A percentile compares a stretch with the other conserved stretches of the same genome.
Evolutionary conservation across 495 filamentous ascomycete species (phyloP).

Genomic region (Aspergillus indologenus): DNA sequence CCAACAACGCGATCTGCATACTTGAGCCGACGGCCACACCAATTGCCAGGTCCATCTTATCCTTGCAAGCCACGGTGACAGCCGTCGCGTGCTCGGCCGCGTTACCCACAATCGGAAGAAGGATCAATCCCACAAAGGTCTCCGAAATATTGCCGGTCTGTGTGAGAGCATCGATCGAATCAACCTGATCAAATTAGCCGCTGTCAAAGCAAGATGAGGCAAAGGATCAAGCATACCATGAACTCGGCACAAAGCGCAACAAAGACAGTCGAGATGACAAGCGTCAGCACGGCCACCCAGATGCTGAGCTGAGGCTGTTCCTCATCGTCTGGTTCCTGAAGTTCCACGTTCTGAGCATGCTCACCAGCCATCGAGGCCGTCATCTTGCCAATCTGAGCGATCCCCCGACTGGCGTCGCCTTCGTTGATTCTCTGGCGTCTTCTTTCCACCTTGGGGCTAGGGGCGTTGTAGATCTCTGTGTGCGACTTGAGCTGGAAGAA

Average conservation of each 20-base stretch:
- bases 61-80: constrained; percentile 81
- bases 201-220: background rate
- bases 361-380: constrained; percentile 40
- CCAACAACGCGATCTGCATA: constrained; percentile 82
- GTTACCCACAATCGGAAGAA: constrained; percentile 87
- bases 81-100: constrained; percentile 86
- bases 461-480: constrained; percentile 65
- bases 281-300: constrained; percentile 63
- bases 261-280: constrained; percentile 69
- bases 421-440: constrained; percentile 49
- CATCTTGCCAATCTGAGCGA: constrained; percentile 60
- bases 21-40: constrained; percentile 80
- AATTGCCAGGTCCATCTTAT: constrained; percentile 88
- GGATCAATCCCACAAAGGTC: constrained; percentile 80
- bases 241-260: constrained; percentile 89
- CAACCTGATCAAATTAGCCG: constrained; percentile 36
- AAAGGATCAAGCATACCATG: constrained; percentile 50
- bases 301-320: constrained; percentile 73
- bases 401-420: constrained; percentile 55
- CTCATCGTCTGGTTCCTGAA: constrained; percentile 52
- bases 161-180: constrained; percentile 71
- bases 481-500: constrained; percentile 83
- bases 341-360: constrained; percentile 42
- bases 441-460: constrained; percentile 66
- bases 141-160: constrained; percentile 52